Evolutionary conservation across 2,329 filamentous ascomycete genomes (phyloP), one percentile per base, ranked within the genome.

Genomic region (Ceratocystis alfenasii): DNA sequence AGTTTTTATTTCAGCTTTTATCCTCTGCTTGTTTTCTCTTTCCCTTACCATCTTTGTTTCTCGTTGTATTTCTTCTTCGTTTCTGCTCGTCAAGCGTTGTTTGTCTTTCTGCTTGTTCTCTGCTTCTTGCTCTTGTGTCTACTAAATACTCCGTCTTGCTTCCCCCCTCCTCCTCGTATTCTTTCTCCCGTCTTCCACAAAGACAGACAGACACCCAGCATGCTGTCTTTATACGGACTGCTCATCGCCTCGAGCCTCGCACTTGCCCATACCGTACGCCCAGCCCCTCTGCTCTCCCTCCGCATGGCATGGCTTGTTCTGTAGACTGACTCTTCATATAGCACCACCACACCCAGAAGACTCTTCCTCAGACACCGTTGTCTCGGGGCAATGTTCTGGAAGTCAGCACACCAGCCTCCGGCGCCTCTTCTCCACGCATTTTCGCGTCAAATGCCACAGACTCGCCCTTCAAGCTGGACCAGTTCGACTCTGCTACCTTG

Each of bases 251-350:
- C 63, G 15, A 53, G 63, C 30, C 36, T 63, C 30, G 61, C 46
- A 63, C 61, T 63, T 30, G 61, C 61, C 15, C 61, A 63, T 20
- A 63, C 30, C n/a, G 63, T 65, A 57, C 59, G 63, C 25, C 20
- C 20, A 25, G 20, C 8, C 48, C 50, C 4, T 28, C 33, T 41
- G 17, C 7, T 15, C 22, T 57, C 30, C 15, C 22, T 15, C 12
- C 2, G 7, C 5, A 25, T 59, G 25, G 25, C 53, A n/a, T 59
- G 53, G 28, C 53, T 36, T 36, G 28, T 33, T n/a, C 25, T 30
- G 15, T 7, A 33, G 28, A 36, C 53, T 59, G 28, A 57, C 53
- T 22, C n/a, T 30, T 33, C 28, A 25, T 33, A 59, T 33, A 59
- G 53, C 53, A 59, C 28, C 53, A 59, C 25, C 28, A 59, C 25